Evolutionary conservation across 177 flowering plant species (phyloP).

Genomic region (Telopea speciosissima): DNA sequence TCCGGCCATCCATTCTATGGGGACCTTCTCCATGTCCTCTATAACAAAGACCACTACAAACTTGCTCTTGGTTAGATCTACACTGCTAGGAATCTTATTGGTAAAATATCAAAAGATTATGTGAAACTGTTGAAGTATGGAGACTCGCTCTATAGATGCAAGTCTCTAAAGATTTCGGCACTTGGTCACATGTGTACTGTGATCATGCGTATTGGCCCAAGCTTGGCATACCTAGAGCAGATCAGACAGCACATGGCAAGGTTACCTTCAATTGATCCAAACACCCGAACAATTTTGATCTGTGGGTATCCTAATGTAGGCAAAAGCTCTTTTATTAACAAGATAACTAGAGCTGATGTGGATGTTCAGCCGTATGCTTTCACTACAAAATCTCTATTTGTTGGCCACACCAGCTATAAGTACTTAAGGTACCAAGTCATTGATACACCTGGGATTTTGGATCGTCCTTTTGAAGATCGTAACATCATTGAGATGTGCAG

Average conservation of each 20-base stretch:
- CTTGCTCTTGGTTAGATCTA: conserved; percentile 66
- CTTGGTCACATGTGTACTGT: conserved; percentile 72
- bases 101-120: conserved; percentile 56
- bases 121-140: conserved; percentile 64
- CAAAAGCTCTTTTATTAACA: conserved; percentile 64
- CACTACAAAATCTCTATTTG: conserved; percentile 67
- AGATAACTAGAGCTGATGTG: conserved; percentile 69
- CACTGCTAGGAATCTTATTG: conserved; percentile 58
- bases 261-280: conserved; percentile 71
- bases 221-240: conserved; percentile 66
- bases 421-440: conserved; percentile 66
- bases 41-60: conserved; percentile 72
- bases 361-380: conserved; percentile 78
- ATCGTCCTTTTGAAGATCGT: conserved; percentile 86
- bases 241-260: conserved; percentile 72
- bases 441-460: conserved; percentile 72
- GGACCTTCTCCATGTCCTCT: conserved; percentile 64
- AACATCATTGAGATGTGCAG: conserved; percentile 95
- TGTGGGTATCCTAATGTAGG: conserved; percentile 66
- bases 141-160: conserved; percentile 63
- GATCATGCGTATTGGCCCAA: conserved; percentile 48
- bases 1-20: conserved; percentile 72
- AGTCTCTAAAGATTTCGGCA: conserved; percentile 60
- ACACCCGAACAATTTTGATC: conserved; percentile 45
- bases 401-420: conserved; percentile 67